These are phyloP conservation scores for Fusarium albidum DNA, from an alignment of 2,329 filamentous ascomycete species.

Conservation along the genomic window DNA sequence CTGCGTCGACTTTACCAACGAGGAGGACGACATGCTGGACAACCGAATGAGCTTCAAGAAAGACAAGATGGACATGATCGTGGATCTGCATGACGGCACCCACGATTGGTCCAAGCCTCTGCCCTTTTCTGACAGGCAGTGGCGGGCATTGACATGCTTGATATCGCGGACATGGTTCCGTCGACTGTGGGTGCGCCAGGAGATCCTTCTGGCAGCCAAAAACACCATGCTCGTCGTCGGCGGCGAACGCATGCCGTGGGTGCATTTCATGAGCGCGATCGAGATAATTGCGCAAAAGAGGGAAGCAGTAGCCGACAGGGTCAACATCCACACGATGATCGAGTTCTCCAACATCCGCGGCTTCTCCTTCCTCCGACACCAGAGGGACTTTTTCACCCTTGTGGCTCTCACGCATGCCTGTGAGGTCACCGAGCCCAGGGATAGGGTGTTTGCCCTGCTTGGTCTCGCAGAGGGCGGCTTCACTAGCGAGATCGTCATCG, in stretches of 20 bases:
- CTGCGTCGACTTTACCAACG: conserved; percentile 2
- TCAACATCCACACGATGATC: background rate
- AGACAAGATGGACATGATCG: background rate
- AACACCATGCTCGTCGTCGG: background rate
- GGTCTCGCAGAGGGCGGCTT: conserved; percentile 6
- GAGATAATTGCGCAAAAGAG: conserved; percentile 4
- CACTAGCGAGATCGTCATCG: background rate
- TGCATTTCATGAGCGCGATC: background rate
- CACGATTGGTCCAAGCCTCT: background rate
- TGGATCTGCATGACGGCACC: background rate
- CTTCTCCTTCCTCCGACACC: background rate
- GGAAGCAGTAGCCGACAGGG: background rate
- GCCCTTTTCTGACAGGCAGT: conserved; percentile 2
- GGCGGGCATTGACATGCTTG: background rate
- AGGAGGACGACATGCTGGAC: background rate
- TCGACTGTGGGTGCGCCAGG: conserved; percentile 3
- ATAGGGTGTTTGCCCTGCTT: background rate
- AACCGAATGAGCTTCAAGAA: background rate
- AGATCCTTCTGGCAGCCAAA: background rate
- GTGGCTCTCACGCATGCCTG: background rate
- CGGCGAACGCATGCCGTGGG: background rate
- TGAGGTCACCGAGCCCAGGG: background rate
- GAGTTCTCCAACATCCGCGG: background rate
- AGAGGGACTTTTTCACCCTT: conserved; percentile 3
- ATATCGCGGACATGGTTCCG: conserved; percentile 4